phyloP scores from a whole-genome alignment of 768 basidiomycete genomes.

The Mycena metata region DNA sequence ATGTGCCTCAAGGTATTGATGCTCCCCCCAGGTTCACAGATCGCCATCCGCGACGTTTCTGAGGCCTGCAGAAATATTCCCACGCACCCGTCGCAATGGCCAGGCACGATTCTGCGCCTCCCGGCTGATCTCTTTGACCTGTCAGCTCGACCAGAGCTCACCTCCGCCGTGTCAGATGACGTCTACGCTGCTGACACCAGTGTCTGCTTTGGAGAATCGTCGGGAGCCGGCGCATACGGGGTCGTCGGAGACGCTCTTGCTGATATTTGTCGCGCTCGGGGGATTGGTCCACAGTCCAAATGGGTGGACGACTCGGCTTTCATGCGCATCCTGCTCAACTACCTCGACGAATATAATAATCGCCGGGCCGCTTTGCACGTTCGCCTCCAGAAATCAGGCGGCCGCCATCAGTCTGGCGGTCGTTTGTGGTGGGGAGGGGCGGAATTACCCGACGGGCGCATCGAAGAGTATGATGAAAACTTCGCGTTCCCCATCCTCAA shows the following conservation, averaged over 20 bases:
- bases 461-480: conserved; percentile 44
- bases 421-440: conserved; percentile 40
- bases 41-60: conserved; percentile 46
- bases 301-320: conserved; percentile 37
- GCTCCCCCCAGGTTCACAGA: conserved; percentile 53
- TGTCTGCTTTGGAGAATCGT: conserved; percentile 29
- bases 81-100: conserved; percentile 45
- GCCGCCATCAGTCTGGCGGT: conserved; percentile 29
- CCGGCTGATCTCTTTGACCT: conserved; percentile 24
- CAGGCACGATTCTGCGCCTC: conserved; percentile 45
- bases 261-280: conserved; percentile 27
- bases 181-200: conserved; percentile 24
- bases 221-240: conserved; percentile 32
- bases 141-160: conserved; percentile 2
- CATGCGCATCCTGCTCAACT: conserved; percentile 6
- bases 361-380: not conserved
- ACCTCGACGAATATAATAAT: conserved; percentile 26
- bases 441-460: conserved; percentile 15
- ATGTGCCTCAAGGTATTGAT: conserved; percentile 46
- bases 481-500: conserved; percentile 35
- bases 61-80: conserved; percentile 52
- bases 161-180: conserved; percentile 7
- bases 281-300: conserved; percentile 32
- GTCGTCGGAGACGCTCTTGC: conserved; percentile 28
- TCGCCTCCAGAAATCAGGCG: not conserved